Percentiles rank a stretch among this genome's conserved stretches.
Evolutionary conservation across 768 basidiomycete genomes (phyloP).

Genomic region (Rhodotorula kratochvilovae): DNA sequence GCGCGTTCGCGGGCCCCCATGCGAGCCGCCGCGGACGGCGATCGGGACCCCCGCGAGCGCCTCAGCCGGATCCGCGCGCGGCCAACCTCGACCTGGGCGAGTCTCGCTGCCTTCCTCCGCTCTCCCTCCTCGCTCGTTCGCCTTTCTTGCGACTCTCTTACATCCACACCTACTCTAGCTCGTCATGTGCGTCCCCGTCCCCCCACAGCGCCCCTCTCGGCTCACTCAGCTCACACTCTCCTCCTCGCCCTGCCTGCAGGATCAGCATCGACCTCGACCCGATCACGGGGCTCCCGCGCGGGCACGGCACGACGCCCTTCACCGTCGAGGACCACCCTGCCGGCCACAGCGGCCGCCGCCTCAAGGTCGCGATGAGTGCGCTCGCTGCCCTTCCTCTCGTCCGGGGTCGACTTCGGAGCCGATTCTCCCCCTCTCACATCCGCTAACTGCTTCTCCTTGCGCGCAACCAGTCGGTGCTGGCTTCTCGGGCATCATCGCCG

Average conservation of each 20-base stretch:
- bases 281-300: conserved; percentile 18
- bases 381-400: not conserved
- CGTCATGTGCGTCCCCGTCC: not conserved
- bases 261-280: conserved; percentile 29
- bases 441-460: not conserved
- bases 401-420: too few species aligned
- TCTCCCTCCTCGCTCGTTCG: too few species aligned
- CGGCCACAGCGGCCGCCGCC: conserved; percentile 7
- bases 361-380: conserved; percentile 36
- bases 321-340: conserved; percentile 31
- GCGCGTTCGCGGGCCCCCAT: too few species aligned
- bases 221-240: not conserved
- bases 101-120: too few species aligned
- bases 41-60: too few species aligned
- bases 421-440: not conserved
- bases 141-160: too few species aligned
- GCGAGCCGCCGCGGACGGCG: too few species aligned
- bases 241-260: not conserved
- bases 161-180: too few species aligned
- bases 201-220: not conserved
- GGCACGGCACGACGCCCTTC: not conserved
- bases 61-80: too few species aligned
- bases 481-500: conserved; percentile 60
- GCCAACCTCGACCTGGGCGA: too few species aligned
- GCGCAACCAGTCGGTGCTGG: conserved; percentile 54